These are phyloP conservation scores for Physcia stellaris DNA, from an alignment of 495 filamentous ascomycete genomes.

Conservation along the genomic window DNA sequence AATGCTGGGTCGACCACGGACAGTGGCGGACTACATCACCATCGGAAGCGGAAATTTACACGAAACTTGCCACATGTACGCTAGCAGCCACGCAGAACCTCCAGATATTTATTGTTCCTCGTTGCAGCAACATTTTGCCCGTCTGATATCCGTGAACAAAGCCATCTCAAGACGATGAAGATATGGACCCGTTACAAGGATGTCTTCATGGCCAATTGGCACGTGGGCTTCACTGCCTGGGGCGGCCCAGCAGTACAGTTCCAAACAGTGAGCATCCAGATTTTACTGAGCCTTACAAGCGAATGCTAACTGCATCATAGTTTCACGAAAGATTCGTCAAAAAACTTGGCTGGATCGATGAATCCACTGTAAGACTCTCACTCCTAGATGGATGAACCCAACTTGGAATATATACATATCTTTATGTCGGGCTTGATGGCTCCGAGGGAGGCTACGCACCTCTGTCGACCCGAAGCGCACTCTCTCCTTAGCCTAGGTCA, in stretches of 20 bases:
- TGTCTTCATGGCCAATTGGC: conserved; percentile 41
- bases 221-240: conserved; percentile 58
- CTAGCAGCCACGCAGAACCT: too few species aligned
- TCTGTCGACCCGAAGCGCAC: too few species aligned
- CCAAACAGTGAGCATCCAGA: conserved; percentile 33
- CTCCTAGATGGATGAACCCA: neutral
- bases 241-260: conserved; percentile 63
- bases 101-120: too few species aligned
- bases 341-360: conserved; percentile 53
- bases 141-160: too few species aligned
- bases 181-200: conserved; percentile 17
- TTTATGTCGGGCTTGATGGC: neutral
- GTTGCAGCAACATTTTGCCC: too few species aligned
- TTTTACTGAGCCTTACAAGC: neutral
- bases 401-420: neutral
- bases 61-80: too few species aligned
- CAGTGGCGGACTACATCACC: too few species aligned
- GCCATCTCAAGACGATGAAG: conserved; percentile 11
- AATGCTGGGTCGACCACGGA: too few species aligned
- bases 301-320: conserved; percentile 3
- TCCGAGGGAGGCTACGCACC: too few species aligned
- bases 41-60: too few species aligned
- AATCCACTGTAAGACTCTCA: conserved; percentile 42
- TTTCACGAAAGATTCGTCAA: conserved; percentile 54
- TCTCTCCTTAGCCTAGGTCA: too few species aligned